Percentiles rank a stretch among this genome's conserved stretches.
Evolutionary conservation across 2,329 filamentous ascomycete genomes (phyloP).

Genomic region (Fusarium keratoplasticum): DNA sequence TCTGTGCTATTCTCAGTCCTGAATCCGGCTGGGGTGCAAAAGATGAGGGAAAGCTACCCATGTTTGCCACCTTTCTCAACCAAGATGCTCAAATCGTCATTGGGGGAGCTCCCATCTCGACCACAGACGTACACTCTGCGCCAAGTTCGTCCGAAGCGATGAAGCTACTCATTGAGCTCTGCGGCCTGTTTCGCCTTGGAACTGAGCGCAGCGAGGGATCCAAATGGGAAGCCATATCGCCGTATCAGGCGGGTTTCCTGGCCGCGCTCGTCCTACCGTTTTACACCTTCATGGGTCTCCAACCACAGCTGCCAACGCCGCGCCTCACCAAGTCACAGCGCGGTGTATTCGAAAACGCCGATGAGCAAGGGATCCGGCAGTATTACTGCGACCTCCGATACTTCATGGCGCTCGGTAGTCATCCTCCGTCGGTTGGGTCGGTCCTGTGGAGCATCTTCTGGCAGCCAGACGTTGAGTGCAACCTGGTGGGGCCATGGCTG

Average conservation of each 20-base stretch:
- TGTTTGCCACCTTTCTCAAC: background rate
- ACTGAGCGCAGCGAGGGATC: background rate
- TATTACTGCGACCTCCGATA: background rate
- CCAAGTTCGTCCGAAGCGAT: constrained; percentile 2
- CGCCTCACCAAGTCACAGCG: background rate
- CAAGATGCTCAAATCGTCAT: background rate
- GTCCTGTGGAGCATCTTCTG: constrained; percentile 6
- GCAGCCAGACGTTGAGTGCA: constrained; percentile 1
- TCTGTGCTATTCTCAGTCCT: background rate
- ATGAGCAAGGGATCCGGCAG: background rate
- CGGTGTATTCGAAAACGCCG: background rate
- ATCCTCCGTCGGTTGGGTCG: background rate
- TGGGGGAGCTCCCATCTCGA: background rate
- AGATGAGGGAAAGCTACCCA: background rate
- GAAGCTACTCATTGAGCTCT: constrained; percentile 1
- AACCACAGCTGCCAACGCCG: background rate
- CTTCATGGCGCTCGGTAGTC: background rate
- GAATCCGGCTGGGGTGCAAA: background rate
- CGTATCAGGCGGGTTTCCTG: background rate
- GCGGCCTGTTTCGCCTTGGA: background rate
- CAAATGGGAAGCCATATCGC: background rate
- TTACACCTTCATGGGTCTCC: background rate
- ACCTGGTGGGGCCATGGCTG: background rate
- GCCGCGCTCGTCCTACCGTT: background rate
- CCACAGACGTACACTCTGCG: background rate